Base-by-base conservation (phyloP, 805 yeast species). In the Metschnikowia shivogae region DNA sequence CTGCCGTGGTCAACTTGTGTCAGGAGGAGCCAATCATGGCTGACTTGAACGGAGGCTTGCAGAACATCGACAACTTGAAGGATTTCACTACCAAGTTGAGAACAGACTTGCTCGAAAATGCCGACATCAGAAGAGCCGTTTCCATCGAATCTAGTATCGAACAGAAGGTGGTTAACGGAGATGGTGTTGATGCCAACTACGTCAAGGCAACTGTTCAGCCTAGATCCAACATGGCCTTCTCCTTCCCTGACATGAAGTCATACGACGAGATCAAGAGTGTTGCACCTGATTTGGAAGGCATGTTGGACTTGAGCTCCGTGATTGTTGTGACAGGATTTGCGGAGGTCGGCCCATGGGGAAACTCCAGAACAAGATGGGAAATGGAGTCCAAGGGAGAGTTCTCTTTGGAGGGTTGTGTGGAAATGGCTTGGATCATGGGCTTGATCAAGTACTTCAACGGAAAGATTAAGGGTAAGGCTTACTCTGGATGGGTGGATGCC, bases 351-450 rank as follows among this genome's bases (percentile, higher is more conserved):
- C 99, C 99, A 61, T 95, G 97, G 96, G 99, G 99, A 80, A 89
- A 90, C 67, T 73, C 99, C 32, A 86, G 98, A 79, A 93, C 99
- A 46, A 82, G 99, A 78, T 93, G 99, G 99, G 98, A 93, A 72
- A 93, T 93, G 96, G 99, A 93, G 74, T 88, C 97, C 37, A 56
- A 67, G 49, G 99, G 99, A 61, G 89, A 86, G 63, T 93, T 93
- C 72, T 90, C 97, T 8, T 74, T 93, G 58, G 99, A 93, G 72
- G 99, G 99, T 62, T 86, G 97, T 63, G 85, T 93, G 63, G 99
- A 93, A 74, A 90, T 93, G 96, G 98, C 99, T 40, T 93, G 98
- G 97, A 90, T 93, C 59, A 93, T 93, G 98, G 97, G 97, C 56
- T 79, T 86, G 64, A 90, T 93, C 73, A 89, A 88, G 72, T 93